Conservation (phyloP, 2,329 filamentous ascomycete genomes). For the Helotiales sp. region DNA sequence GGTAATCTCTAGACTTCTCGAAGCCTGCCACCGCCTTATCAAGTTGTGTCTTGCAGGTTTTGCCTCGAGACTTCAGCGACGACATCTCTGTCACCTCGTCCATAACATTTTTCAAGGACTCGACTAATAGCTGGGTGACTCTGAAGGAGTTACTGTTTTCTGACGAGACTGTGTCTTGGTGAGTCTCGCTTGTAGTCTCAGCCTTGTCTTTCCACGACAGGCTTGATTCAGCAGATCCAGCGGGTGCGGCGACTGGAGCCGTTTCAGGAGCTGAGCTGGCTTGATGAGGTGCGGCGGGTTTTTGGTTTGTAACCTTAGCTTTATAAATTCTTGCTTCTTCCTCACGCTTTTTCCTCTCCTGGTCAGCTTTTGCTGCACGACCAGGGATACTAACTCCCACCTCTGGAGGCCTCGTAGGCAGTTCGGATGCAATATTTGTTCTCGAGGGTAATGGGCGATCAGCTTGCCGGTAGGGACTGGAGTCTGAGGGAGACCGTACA, state of each 20-base stretch:
- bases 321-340: slow-evolving; percentile 1
- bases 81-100: slow-evolving; percentile 11
- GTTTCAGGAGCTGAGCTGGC: neutral
- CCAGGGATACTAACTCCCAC: slow-evolving; percentile 3
- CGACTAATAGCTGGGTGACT: neutral
- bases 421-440: neutral
- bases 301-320: neutral
- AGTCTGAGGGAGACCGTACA: neutral
- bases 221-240: neutral
- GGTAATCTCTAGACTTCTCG: slow-evolving; percentile 19
- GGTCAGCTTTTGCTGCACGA: neutral
- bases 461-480: neutral
- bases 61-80: slow-evolving; percentile 7
- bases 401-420: neutral
- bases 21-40: slow-evolving; percentile 18
- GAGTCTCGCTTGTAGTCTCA: neutral
- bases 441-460: neutral
- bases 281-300: neutral
- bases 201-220: neutral
- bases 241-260: neutral
- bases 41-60: slow-evolving; percentile 7
- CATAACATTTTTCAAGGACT: neutral
- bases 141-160: neutral
- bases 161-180: neutral
- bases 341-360: slow-evolving; percentile 6